A percentile compares a stretch with the other conserved stretches of the same genome.
Conservation (phyloP, 2,329 filamentous ascomycete species). For the Lasiodiplodia hormozganensis region DNA sequence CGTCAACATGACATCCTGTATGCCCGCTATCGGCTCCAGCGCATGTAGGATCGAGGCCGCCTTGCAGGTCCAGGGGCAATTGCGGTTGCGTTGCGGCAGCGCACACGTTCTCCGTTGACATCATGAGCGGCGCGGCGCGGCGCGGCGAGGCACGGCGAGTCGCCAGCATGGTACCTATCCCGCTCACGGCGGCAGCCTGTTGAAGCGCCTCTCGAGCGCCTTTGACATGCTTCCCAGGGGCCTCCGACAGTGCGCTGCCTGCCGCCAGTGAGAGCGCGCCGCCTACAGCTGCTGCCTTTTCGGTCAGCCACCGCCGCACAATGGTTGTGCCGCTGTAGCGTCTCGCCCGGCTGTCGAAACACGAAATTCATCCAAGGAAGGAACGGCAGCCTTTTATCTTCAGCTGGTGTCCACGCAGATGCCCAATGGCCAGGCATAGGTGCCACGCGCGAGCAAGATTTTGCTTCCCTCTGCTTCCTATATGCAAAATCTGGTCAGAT, state of each 20-base stretch:
- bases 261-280: no score
- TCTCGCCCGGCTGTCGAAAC: no score
- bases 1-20: neutral
- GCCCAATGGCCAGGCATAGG: no score
- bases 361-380: no score
- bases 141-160: no score
- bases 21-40: neutral
- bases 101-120: neutral
- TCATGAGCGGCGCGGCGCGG: neutral
- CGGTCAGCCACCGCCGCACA: neutral
- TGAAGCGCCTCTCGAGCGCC: no score
- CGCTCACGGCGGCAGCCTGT: no score
- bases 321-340: neutral
- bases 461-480: neutral
- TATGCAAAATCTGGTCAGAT: neutral
- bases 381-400: no score
- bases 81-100: neutral
- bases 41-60: neutral
- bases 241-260: neutral
- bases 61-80: neutral
- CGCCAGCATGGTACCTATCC: neutral
- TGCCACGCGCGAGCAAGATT: no score
- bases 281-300: neutral
- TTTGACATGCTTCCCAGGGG: neutral
- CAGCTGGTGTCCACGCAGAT: no score